Evolutionary conservation across 23 red algal genomes (phyloP).

Genomic region (Cyanidiococcus yangmingshanensis): DNA sequence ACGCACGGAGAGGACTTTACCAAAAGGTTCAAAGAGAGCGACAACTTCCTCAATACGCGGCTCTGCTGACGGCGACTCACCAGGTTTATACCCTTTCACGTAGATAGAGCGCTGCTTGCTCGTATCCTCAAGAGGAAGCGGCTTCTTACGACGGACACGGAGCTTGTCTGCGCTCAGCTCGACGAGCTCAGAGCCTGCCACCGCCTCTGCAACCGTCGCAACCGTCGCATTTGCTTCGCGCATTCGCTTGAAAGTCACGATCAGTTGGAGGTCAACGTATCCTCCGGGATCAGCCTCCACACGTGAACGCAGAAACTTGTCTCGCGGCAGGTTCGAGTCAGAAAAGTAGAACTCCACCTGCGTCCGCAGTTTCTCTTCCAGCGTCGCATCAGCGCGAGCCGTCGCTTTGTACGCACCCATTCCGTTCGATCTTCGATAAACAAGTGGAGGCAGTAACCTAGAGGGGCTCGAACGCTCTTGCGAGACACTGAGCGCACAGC

Average conservation of each 20-base stretch:
- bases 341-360: slow-evolving; percentile 98
- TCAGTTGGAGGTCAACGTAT: slow-evolving; percentile 41
- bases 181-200: slow-evolving; percentile 38
- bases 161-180: slow-evolving; percentile 29
- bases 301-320: slow-evolving; percentile 77
- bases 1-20: slow-evolving; percentile 52
- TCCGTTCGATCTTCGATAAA: neutral
- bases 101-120: slow-evolving; percentile 49
- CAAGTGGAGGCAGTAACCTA: neutral
- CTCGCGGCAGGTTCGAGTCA: slow-evolving; percentile 83
- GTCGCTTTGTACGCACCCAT: neutral
- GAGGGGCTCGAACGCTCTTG: neutral
- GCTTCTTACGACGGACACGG: slow-evolving; percentile 37
- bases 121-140: slow-evolving; percentile 39
- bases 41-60: slow-evolving; percentile 50
- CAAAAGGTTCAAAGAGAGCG: slow-evolving; percentile 54
- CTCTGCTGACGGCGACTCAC: neutral
- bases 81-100: slow-evolving; percentile 50
- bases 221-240: slow-evolving; percentile 26
- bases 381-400: neutral
- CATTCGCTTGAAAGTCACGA: slow-evolving; percentile 69
- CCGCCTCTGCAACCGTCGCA: slow-evolving; percentile 28
- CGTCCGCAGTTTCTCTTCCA: slow-evolving; percentile 26
- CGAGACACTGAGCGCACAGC: neutral
- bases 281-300: slow-evolving; percentile 60